These are phyloP conservation scores for Apiospora arundinis DNA, from an alignment of 2,329 filamentous ascomycete genomes.

Conservation along the genomic window DNA sequence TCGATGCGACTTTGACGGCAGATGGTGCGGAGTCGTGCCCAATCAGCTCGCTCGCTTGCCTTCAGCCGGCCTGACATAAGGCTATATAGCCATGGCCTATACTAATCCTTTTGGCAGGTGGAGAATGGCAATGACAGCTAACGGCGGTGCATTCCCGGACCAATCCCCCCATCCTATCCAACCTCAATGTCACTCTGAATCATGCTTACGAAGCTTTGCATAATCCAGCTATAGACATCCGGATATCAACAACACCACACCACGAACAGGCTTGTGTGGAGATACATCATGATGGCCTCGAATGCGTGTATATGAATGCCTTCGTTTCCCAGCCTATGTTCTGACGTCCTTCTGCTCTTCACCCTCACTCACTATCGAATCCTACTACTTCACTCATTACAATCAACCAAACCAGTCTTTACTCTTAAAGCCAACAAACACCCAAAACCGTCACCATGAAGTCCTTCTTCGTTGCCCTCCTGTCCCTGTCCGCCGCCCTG, in stretches of 20 bases:
- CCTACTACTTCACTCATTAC: neutral
- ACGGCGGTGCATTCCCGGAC: neutral
- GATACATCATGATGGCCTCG: neutral
- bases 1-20: neutral
- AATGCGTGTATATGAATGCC: neutral
- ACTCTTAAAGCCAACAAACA: too few species aligned
- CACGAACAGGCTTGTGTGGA: neutral
- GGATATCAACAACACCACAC: neutral
- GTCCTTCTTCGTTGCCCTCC: neutral
- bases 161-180: neutral
- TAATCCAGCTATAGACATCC: neutral
- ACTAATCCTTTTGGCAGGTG: neutral
- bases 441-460: neutral
- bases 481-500: neutral
- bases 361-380: neutral
- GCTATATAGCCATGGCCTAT: neutral
- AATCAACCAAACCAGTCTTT: neutral
- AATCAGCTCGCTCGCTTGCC: neutral
- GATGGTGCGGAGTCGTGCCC: neutral
- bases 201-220: neutral
- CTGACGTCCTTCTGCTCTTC: neutral
- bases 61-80: too few species aligned
- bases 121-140: neutral
- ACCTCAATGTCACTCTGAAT: neutral
- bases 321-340: neutral